Evolutionary conservation across 768 basidiomycete species (phyloP).

Genomic region (Russula brevipes): DNA sequence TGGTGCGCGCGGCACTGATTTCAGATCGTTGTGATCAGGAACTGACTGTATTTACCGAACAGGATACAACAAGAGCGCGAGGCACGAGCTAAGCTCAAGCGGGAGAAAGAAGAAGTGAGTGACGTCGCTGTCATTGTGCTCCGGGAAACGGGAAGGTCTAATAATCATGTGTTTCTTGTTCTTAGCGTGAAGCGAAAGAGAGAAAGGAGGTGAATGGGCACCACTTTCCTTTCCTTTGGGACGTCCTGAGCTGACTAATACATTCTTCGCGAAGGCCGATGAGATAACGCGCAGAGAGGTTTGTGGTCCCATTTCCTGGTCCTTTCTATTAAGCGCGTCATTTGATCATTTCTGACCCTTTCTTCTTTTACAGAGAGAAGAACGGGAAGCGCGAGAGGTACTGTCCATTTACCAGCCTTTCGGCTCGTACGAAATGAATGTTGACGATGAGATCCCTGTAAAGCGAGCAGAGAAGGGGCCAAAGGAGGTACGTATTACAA

Average conservation of each 20-base stretch:
- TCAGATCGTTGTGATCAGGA: conserved; percentile 11
- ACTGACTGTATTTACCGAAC: conserved; percentile 7
- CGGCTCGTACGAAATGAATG: conserved; percentile 1
- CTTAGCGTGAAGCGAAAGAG: conserved; percentile 73
- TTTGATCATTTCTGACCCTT: conserved; percentile 19
- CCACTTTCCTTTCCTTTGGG: not conserved
- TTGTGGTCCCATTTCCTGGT: conserved; percentile 18
- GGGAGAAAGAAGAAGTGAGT: conserved; percentile 60
- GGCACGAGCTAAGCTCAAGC: conserved; percentile 79
- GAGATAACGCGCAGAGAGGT: conserved; percentile 63
- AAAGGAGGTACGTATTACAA: conserved; percentile 14
- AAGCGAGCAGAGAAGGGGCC: conserved; percentile 23
- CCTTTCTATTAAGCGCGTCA: conserved; percentile 14
- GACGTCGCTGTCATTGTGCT: not conserved
- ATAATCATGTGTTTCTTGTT: conserved; percentile 10
- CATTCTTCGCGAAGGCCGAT: conserved; percentile 41
- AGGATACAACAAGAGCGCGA: conserved; percentile 73
- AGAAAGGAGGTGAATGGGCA: conserved; percentile 53
- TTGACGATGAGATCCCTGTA: conserved; percentile 12
- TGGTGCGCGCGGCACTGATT: conserved; percentile 44
- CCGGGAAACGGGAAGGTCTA: not conserved
- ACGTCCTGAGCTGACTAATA: conserved; percentile 2
- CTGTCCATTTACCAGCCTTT: conserved; percentile 3
- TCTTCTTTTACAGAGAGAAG: conserved; percentile 20
- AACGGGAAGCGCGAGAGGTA: conserved; percentile 24